Evolutionary conservation across 2,329 filamentous ascomycete genomes (phyloP).

Genomic region (Fusarium foetens): DNA sequence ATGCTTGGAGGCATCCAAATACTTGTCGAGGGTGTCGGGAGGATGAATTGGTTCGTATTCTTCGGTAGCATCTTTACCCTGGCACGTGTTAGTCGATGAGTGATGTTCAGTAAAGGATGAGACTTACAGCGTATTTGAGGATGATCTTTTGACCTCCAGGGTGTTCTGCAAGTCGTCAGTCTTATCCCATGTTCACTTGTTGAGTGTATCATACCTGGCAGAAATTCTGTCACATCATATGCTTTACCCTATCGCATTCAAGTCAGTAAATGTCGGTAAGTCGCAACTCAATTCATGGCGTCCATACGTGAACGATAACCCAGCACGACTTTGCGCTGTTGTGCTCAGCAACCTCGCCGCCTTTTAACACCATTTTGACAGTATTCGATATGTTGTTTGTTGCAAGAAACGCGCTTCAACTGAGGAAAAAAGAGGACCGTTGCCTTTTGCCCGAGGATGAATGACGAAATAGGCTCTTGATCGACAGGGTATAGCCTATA

Average conservation of each 20-base stretch:
- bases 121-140: constrained; percentile 83
- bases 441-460: constrained; percentile 41
- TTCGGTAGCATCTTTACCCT: constrained; percentile 91
- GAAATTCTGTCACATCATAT: constrained; percentile 90
- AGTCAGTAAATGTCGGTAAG: constrained; percentile 31
- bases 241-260: constrained; percentile 69
- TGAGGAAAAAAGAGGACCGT: not conserved
- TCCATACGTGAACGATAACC: constrained; percentile 82
- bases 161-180: constrained; percentile 68
- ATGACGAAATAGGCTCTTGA: constrained; percentile 30
- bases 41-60: constrained; percentile 91
- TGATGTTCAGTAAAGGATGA: not conserved
- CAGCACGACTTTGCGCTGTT: constrained; percentile 86
- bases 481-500: constrained; percentile 3
- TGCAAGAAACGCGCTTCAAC: not conserved
- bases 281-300: not conserved
- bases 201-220: constrained; percentile 68
- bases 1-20: constrained; percentile 85
- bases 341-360: constrained; percentile 72
- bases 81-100: constrained; percentile 15
- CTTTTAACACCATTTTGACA: constrained; percentile 57
- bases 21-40: constrained; percentile 87
- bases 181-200: not conserved
- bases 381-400: not conserved
- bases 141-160: constrained; percentile 93